phyloP scores from a whole-genome alignment of 2,329 filamentous ascomycete species.

The Venturia aucupariae region DNA sequence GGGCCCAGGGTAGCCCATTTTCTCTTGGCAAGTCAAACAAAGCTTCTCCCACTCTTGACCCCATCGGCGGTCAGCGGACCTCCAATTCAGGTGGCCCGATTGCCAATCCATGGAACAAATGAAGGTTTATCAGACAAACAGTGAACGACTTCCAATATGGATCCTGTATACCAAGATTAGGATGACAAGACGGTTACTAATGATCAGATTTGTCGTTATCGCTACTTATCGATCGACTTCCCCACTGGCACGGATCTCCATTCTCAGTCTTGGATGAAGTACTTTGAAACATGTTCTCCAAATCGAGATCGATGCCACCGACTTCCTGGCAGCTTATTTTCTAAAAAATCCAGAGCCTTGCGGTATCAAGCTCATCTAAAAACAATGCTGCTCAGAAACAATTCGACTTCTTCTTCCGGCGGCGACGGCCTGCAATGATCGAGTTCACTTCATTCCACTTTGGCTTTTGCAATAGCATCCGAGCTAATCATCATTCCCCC shows the following conservation, averaged over 20 bases:
- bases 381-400: neutral
- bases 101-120: constrained; percentile 9
- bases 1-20: constrained; percentile 23
- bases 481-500: neutral
- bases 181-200: neutral
- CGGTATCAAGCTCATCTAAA: neutral
- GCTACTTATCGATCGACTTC: neutral
- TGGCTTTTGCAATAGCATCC: neutral
- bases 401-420: neutral
- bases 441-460: neutral
- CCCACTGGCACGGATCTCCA: neutral
- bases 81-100: neutral
- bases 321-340: neutral
- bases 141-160: neutral
- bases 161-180: neutral
- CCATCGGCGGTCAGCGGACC: constrained; percentile 24
- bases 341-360: neutral
- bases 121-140: neutral
- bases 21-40: constrained; percentile 16
- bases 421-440: neutral
- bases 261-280: neutral
- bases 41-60: constrained; percentile 26
- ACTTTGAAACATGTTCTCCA: neutral
- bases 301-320: neutral
- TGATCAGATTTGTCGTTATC: neutral